A percentile compares a stretch with the other conserved stretches of the same genome.
Conservation (phyloP, 1,284 basidiomycete species). For the Marasmius fiardii region DNA sequence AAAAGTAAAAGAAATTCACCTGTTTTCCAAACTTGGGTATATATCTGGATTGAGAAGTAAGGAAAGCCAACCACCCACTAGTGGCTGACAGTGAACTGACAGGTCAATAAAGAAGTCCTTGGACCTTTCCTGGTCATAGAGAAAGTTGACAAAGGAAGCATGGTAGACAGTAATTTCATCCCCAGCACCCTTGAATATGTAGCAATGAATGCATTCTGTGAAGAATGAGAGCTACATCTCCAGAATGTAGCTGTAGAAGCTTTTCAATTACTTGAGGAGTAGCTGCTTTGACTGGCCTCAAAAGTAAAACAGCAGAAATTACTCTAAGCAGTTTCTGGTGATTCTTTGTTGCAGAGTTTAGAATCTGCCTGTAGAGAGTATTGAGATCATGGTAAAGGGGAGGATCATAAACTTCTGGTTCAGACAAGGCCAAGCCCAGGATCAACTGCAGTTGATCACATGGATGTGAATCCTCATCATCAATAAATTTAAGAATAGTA, state of each 20-base stretch:
- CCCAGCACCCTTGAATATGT: background rate
- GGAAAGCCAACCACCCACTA: background rate
- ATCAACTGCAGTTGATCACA: too few species aligned
- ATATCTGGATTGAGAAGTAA: too few species aligned
- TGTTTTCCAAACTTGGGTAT: too few species aligned
- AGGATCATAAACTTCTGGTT: background rate
- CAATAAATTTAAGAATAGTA: too few species aligned
- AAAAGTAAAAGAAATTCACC: too few species aligned
- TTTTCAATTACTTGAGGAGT: background rate
- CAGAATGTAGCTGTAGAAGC: background rate
- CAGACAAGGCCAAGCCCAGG: too few species aligned
- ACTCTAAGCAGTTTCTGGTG: slow-evolving; percentile 14
- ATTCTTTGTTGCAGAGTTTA: too few species aligned
- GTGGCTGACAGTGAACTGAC: too few species aligned
- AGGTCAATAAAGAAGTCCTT: background rate
- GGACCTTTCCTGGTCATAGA: background rate
- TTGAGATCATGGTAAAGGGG: slow-evolving; percentile 9
- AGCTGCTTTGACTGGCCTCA: background rate
- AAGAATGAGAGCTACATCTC: background rate
- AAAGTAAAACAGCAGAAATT: background rate
- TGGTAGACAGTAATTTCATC: background rate
- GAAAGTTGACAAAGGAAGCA: background rate
- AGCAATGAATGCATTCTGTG: too few species aligned
- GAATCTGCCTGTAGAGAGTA: too few species aligned
- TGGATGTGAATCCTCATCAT: too few species aligned